Evolutionary conservation across 2,329 filamentous ascomycete genomes (phyloP).

Genomic region (Talaromyces sp.): DNA sequence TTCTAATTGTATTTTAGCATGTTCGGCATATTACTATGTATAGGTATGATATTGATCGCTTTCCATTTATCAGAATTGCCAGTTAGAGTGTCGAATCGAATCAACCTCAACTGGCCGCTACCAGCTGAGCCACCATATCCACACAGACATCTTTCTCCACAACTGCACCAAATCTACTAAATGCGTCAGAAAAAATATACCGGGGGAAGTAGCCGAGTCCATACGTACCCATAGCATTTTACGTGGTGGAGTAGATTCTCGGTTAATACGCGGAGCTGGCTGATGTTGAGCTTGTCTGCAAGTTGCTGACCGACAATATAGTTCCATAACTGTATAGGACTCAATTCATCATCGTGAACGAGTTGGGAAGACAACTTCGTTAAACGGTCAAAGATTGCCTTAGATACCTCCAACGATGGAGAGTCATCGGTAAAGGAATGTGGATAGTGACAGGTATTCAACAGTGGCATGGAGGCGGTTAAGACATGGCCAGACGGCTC

Average conservation of each 20-base stretch:
- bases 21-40: background rate
- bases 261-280: constrained; percentile 26
- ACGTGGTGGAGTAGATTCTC: constrained; percentile 28
- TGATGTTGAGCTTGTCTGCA: constrained; percentile 25
- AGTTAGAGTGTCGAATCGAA: background rate
- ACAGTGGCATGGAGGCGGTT: constrained; percentile 31
- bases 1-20: background rate
- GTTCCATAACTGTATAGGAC: constrained; percentile 38
- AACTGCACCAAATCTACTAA: constrained; percentile 9
- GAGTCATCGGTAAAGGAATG: constrained; percentile 17
- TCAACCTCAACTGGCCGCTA: background rate
- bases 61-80: background rate
- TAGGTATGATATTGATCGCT: background rate
- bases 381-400: constrained; percentile 23
- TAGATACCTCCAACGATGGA: constrained; percentile 17
- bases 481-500: constrained; percentile 31
- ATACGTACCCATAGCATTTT: constrained; percentile 35
- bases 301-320: constrained; percentile 28
- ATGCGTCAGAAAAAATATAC: background rate
- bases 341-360: constrained; percentile 30
- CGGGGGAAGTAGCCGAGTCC: background rate
- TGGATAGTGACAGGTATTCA: constrained; percentile 22
- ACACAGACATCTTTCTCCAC: constrained; percentile 2
- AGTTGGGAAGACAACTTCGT: constrained; percentile 20
- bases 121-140: background rate